These are phyloP conservation scores for Saccharomyces uvarum DNA, from an alignment of 1,139 yeast genomes.

Conservation along the genomic window DNA sequence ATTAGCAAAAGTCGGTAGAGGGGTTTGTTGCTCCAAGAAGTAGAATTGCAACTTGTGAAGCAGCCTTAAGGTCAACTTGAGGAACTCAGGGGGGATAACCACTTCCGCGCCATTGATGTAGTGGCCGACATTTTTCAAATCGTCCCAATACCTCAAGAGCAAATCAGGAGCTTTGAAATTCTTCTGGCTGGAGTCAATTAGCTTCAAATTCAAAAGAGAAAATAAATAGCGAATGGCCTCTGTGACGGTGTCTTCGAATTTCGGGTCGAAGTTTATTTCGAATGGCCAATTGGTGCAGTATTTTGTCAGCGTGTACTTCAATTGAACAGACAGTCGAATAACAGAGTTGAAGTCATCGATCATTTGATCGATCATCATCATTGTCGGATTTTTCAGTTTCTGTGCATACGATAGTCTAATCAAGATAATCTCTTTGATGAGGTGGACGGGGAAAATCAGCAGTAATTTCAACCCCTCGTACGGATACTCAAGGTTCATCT, in stretches of 20 bases:
- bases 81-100: constrained; percentile 69
- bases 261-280: constrained; percentile 55
- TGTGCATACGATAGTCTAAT: constrained; percentile 69
- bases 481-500: constrained; percentile 68
- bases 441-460: constrained; percentile 67
- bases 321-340: constrained; percentile 63
- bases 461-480: constrained; percentile 54
- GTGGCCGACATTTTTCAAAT: constrained; percentile 61
- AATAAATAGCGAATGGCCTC: constrained; percentile 68
- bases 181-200: constrained; percentile 65
- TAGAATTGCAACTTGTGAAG: constrained; percentile 61
- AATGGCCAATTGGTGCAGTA: constrained; percentile 75
- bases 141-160: constrained; percentile 66
- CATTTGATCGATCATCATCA: constrained; percentile 92
- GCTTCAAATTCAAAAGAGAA: constrained; percentile 60
- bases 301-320: constrained; percentile 59
- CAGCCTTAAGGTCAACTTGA: constrained; percentile 55
- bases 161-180: constrained; percentile 88
- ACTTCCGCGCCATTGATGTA: constrained; percentile 73
- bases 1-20: constrained; percentile 48
- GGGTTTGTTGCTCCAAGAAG: constrained; percentile 59
- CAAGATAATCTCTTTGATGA: constrained; percentile 70
- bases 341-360: constrained; percentile 74
- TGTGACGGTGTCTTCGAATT: constrained; percentile 62
- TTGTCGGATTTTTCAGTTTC: constrained; percentile 72